Percentiles rank a stretch among this genome's conserved stretches.
These are phyloP conservation scores for Calonectria hawksworthii DNA, from an alignment of 2,329 filamentous ascomycete genomes.

Conservation along the genomic window DNA sequence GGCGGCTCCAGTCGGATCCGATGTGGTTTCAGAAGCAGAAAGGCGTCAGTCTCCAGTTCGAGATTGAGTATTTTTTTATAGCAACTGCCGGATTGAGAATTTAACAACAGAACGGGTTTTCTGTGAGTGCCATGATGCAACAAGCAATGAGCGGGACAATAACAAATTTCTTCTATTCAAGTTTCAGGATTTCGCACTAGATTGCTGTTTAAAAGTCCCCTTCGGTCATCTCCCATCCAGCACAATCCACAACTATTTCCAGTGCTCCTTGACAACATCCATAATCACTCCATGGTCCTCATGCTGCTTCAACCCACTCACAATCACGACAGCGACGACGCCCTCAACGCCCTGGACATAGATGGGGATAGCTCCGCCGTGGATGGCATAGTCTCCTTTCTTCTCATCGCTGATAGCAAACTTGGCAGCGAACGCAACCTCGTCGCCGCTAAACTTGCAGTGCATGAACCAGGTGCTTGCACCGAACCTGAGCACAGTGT, in stretches of 20 bases:
- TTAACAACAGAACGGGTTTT: too few species aligned
- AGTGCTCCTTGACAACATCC: conserved; percentile 1
- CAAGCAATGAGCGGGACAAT: too few species aligned
- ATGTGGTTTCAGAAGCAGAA: too few species aligned
- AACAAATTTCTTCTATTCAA: too few species aligned
- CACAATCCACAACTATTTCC: neutral
- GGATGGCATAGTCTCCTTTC: conserved; percentile 3
- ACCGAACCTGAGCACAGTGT: conserved; percentile 7
- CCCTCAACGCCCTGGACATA: conserved; percentile 12
- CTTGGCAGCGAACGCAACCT: conserved; percentile 1
- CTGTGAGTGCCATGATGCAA: too few species aligned
- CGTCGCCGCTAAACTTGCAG: conserved; percentile 9
- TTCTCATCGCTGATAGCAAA: conserved; percentile 1
- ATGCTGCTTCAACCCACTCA: conserved; percentile 2
- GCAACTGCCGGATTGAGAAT: too few species aligned
- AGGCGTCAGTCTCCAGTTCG: too few species aligned
- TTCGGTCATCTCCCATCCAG: neutral
- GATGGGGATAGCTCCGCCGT: conserved; percentile 5
- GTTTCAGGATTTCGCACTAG: neutral
- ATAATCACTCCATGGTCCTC: conserved; percentile 3
- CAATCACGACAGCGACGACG: conserved; percentile 1
- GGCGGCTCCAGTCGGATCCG: too few species aligned
- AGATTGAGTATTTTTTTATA: too few species aligned
- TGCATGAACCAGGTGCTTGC: conserved; percentile 17
- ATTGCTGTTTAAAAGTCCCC: neutral